Evolutionary conservation across 176 grass and related monocot species (phyloP).

Genomic region (Elymus sibiricus): DNA sequence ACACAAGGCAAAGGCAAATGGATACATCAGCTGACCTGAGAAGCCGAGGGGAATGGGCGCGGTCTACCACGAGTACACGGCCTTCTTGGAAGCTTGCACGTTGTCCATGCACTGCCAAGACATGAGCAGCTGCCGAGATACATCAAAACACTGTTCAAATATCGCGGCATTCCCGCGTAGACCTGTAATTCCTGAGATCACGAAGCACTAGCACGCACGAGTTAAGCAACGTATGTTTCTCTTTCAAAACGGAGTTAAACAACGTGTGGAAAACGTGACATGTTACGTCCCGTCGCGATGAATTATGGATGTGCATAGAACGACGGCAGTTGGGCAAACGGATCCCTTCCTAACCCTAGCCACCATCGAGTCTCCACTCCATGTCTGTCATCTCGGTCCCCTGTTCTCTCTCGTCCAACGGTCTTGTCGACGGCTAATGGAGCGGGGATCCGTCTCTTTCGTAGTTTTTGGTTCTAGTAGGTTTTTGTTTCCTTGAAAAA

Average conservation of each 20-base stretch:
- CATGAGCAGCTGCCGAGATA: not conserved
- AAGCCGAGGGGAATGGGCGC: not conserved
- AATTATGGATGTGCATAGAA: not conserved
- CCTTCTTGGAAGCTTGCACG: not conserved
- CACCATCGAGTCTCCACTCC: too few relatives aligned
- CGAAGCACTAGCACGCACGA: not conserved
- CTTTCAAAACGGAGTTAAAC: not conserved
- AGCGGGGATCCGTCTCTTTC: too few relatives aligned
- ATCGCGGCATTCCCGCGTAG: not conserved
- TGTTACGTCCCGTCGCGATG: not conserved
- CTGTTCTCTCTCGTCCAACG: too few relatives aligned
- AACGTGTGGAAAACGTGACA: not conserved
- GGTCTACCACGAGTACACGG: not conserved
- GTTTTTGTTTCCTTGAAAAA: too few relatives aligned
- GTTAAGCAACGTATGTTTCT: not conserved
- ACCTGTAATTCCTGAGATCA: not conserved
- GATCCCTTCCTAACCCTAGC: too few relatives aligned
- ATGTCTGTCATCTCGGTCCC: too few relatives aligned
- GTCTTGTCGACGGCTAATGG: too few relatives aligned
- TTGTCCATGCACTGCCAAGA: not conserved
- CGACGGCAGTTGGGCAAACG: too few relatives aligned
- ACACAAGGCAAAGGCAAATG: not conserved
- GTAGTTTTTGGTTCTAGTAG: too few relatives aligned
- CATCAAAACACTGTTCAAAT: not conserved
- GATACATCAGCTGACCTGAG: not conserved